Base-by-base conservation (phyloP, 108 stramenopile genomes). In the Cyclotella kingstonii region DNA sequence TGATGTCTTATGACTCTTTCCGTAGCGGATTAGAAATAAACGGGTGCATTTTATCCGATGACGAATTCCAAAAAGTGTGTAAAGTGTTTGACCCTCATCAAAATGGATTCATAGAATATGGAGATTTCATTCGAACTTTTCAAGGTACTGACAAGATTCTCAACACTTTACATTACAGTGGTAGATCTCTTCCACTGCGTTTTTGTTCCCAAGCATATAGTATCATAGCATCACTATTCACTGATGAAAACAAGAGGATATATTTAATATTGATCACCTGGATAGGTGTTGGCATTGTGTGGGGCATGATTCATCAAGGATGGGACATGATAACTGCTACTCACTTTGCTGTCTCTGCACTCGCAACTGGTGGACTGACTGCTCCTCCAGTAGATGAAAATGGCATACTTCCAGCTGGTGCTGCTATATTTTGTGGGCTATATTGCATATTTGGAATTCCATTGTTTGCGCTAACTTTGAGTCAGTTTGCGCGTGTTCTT, bases 311-410 rank as follows among this genome's bases (percentile, higher is more conserved):
- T 2, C 39, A 74, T 36, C 79, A 82, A 56, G 38, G 47, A 7
- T 85, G 84, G 84, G 84, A 85, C 59, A 38, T 43, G 8, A 81
- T 85, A 4, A 85, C 86, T 9, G 65, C 81, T 11, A 87, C 83
- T 15, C 86, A 87, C 63, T 87, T 87, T 74, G 81, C 86, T 2
- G 66, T 87, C 19, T 82, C 81, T 10, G 86, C 86, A 1, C 51
- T 87, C 5, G 82, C 86, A 9, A 87, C 86, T 10, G 86, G 86
- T 2, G 86, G 86, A 11, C 48, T 87, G 34, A 87, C 86, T 0
- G 86, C 76, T 14, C 86, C 86, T 11, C 66, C 60, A 7, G 83
- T 84, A 12, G 66, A 82, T 47, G 47, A 35, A 21, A 49, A 70
- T 21, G 86, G 86, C 5, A 79, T 84, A 29, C 48, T 87, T 19